Evolutionary conservation across 225 moss, liverwort and hornwort genomes (phyloP), one percentile per base, ranked within the genome.

Genomic region (Anthoceros angustus): DNA sequence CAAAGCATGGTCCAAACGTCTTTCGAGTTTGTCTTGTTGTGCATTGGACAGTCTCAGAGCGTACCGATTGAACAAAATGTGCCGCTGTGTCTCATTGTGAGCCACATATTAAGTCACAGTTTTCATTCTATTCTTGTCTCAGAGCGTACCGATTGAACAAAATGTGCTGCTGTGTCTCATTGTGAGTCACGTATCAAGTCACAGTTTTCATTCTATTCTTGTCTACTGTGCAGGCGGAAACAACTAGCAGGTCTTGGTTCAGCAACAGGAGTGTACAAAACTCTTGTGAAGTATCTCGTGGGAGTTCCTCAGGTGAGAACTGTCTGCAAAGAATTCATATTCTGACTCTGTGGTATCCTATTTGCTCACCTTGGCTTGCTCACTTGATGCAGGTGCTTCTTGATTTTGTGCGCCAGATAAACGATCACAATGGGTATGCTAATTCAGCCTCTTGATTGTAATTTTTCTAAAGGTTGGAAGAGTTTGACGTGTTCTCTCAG

Each of bases 321-420:
- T n/a, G 15, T 64, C 16, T 64, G 23, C 38, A 41, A 7, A 14
- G 10, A n/a, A 23, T 5, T 15, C 7, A 48, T 48, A 48, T 48
- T 1, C 0, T 4, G 6, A 23, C 55, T 9, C 55, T 50, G 62
- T 73, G 39, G 39, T 39, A 68, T 70, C 64, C 66, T 50, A 43
- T 60, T 42, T 64, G 69, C 26, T 46, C 43, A 25, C 63, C 10
- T 26, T n/a, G 64, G 15, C 14, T 43, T 39, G 21, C 38, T 55
- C n/a, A 40, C 18, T 18, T 38, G 66, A 39, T 42, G 26, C 16
- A 91, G 91, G 95, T 89, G 15, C 73, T 98, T 42, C 78, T 98
- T 70, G 98, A 98, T 41, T 98, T 98, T 65, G 92, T 98, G 68
- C 82, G 89, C 72, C 89, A 89, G 82, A 87, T 98, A 75, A 98